Evolutionary conservation across 441 rosid genomes (phyloP), one percentile per base, ranked within the genome.

Genomic region (Populus tomentosa): DNA sequence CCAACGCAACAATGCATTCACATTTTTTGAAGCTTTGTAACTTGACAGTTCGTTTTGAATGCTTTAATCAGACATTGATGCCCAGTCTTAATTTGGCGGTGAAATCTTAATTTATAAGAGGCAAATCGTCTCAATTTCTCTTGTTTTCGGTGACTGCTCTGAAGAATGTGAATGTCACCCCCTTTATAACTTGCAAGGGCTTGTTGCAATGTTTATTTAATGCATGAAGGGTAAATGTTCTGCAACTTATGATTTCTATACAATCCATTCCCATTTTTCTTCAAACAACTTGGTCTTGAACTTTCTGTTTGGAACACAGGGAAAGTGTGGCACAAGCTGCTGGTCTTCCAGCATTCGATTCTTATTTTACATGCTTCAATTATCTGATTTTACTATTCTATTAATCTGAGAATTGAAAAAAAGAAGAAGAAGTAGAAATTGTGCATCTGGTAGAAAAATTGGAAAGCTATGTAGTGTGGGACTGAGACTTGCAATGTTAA

Each of bases 181-280:
- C 21, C 75, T 50, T 79, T 67, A 85, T 67, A 50, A 77, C 50
- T 72, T 84, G 77, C 77, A 79, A 84, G 77, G 80, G 77, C 82
- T 80, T 76, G 66, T 74, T 84, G 79, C 80, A 24, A n/a, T 75
- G 81, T 80, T 75, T 84, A 78, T 77, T 81, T 83, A 77, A 85
- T 80, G 76, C 84, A 83, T 86, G 78, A 84, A 85, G 77, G 86
- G 90, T 88, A 90, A 87, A 88, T 89, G 70, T 85, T 70, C 76
- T 85, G 91, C 87, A 89, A 87, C 72, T 90, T 89, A 87, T 77
- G 59, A 71, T 70, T 77, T 84, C 70, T 80, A 77, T 78, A 79
- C 75, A 77, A 83, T 79, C 40, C 35, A 56, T 72, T 75, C 81
- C 8, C 77, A 71, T 75, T 81, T 79, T 80, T 67, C 76, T 77